Base-by-base conservation (phyloP, 148 eudicot genomes). In the Polygonum aviculare region DNA sequence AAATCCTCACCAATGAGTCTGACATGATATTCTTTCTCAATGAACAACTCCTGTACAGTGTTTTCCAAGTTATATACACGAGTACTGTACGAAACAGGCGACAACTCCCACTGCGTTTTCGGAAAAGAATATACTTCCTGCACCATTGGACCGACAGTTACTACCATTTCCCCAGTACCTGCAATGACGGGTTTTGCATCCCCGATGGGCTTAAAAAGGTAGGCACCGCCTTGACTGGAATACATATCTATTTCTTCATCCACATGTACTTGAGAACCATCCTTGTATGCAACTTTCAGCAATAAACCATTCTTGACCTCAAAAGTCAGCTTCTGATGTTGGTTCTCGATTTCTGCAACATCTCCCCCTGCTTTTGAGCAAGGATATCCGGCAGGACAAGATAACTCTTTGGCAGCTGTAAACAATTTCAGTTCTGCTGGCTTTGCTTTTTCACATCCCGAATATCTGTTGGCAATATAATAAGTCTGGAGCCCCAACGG, bases 21-120 rank as follows among this genome's bases (percentile, higher is more conserved):
- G 41, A 93, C 99, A 76, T 96, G 97, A 78, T 96, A 96, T 83
- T 96, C 99, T 84, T 93, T 96, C 83, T 96, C 99, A 49, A 96
- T 87, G 60, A 87, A 65, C 76, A 86, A 85, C 80, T 86, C 93
- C 73, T 96, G 99, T 57, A 91, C 51, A 14, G 88, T 77, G 76
- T 84, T 83, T 59, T 84, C 90, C 19, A 83, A 79, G 52, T 83
- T 80, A 75, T 91, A 96, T 15, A 96, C 59, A 62, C 99, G 90
- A 39, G 98, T 93, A 83, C 91, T 93, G 75, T 91, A 94, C 22
- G 99, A 96, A 69, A 93, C 75, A 8, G 99, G 99, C 12, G 84
- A 15, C 75, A 74, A 84, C 16, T 83, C 81, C 97, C 97, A 96
- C 57, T 76, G 81, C 4, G 99, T 96, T 75, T 84, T 87, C 0